Conservation (phyloP, 768 basidiomycete species). For the Suillus variegatus region DNA sequence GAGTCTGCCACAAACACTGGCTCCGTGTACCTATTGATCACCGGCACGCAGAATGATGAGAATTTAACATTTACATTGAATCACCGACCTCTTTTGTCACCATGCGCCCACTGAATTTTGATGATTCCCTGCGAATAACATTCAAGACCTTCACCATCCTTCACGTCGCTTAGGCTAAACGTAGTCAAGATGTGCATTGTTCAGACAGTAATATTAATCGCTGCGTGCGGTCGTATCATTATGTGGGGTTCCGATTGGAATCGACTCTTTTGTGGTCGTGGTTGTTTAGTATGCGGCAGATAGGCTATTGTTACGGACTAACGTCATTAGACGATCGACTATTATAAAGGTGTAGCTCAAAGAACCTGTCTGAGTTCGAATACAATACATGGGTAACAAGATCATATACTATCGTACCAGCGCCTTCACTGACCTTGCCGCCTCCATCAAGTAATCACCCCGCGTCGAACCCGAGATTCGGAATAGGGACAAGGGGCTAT, state of each 20-base stretch:
- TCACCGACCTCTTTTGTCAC: constrained; percentile 68
- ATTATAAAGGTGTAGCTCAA: neutral
- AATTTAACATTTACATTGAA: neutral
- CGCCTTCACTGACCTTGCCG: neutral
- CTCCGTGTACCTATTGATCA: constrained; percentile 74
- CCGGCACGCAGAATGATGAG: neutral
- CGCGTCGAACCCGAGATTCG: neutral
- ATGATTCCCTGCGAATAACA: constrained; percentile 83
- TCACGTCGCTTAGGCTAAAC: constrained; percentile 81
- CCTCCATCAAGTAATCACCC: neutral
- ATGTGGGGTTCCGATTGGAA: constrained; percentile 91
- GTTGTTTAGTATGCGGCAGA: neutral
- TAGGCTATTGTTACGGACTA: neutral
- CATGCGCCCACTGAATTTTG: constrained; percentile 64
- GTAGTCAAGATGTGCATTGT: constrained; percentile 96
- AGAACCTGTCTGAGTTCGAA: constrained; percentile 3
- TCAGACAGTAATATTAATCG: neutral
- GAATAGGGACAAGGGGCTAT: neutral
- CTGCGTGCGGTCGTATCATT: constrained; percentile 91
- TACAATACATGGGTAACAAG: neutral
- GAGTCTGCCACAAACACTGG: constrained; percentile 88
- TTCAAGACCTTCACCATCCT: constrained; percentile 94
- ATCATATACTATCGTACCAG: neutral
- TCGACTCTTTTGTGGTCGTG: constrained; percentile 61
- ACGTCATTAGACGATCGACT: neutral